These are phyloP conservation scores for Hyphodiscus sp. DNA, from an alignment of 2,329 filamentous ascomycete species.

Conservation along the genomic window DNA sequence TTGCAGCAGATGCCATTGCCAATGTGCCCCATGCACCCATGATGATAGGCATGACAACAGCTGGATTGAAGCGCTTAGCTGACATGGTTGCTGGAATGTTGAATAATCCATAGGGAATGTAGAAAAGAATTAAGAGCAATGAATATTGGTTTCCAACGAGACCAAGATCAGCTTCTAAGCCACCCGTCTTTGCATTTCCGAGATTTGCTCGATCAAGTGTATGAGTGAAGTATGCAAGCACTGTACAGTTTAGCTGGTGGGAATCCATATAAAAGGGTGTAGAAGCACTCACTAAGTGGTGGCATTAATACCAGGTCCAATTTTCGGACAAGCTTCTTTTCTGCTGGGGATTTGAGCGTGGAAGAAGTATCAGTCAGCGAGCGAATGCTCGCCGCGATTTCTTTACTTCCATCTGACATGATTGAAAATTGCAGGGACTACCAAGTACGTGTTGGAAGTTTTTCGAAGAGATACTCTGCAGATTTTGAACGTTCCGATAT, in stretches of 20 bases:
- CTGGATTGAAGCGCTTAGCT: slow-evolving; percentile 24
- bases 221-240: slow-evolving; percentile 38
- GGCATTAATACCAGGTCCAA: slow-evolving; percentile 11
- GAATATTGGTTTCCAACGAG: slow-evolving; percentile 60
- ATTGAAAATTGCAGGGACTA: no score
- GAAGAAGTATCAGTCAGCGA: no score
- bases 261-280: no score
- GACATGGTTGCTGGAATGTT: slow-evolving; percentile 34
- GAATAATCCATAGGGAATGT: slow-evolving; percentile 64
- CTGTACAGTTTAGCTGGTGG: no score
- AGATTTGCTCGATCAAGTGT: slow-evolving; percentile 42
- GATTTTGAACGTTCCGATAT: no score
- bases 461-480: no score
- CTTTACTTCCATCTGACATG: no score
- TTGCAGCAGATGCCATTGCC: slow-evolving; percentile 20
- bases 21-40: slow-evolving; percentile 26
- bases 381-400: no score
- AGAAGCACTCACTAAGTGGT: neutral
- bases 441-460: no score
- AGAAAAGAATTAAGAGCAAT: slow-evolving; percentile 62
- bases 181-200: slow-evolving; percentile 47
- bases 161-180: slow-evolving; percentile 40
- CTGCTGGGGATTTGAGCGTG: no score
- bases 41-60: slow-evolving; percentile 25
- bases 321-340: slow-evolving; percentile 6